Conservation (phyloP, 2,329 filamentous ascomycete species). For the Clonostachys chloroleuca region DNA sequence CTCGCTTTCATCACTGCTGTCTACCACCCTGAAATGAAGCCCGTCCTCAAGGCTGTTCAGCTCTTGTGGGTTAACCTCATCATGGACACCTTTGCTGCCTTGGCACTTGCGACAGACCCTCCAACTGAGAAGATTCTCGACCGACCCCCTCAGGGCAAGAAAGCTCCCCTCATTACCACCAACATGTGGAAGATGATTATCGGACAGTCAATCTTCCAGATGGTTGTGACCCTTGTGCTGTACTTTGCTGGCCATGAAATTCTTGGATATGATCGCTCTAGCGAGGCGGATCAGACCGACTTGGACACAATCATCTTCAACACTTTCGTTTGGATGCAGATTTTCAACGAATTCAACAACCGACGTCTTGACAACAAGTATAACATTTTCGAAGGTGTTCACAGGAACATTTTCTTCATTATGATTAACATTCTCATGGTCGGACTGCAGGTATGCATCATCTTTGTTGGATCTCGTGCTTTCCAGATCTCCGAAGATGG, state of each 20-base stretch:
- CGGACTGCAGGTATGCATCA: slow-evolving; percentile 50
- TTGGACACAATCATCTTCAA: slow-evolving; percentile 61
- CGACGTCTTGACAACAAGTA: slow-evolving; percentile 58
- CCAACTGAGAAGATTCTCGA: slow-evolving; percentile 39
- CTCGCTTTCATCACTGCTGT: slow-evolving; percentile 54
- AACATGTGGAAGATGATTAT: slow-evolving; percentile 61
- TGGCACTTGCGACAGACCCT: slow-evolving; percentile 38
- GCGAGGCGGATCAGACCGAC: slow-evolving; percentile 16
- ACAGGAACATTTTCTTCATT: slow-evolving; percentile 54
- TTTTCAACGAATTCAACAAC: slow-evolving; percentile 64
- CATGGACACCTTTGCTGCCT: slow-evolving; percentile 54
- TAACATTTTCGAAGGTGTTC: slow-evolving; percentile 55
- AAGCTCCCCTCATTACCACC: slow-evolving; percentile 63
- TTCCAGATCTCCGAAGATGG: slow-evolving; percentile 38
- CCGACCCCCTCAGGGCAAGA: slow-evolving; percentile 47
- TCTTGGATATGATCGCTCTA: slow-evolving; percentile 38
- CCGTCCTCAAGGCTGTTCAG: slow-evolving; percentile 52
- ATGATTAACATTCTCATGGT: slow-evolving; percentile 53
- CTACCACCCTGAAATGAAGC: slow-evolving; percentile 27
- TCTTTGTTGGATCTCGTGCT: slow-evolving; percentile 51
- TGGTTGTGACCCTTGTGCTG: slow-evolving; percentile 43
- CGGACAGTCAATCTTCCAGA: slow-evolving; percentile 50
- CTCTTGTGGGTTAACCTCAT: slow-evolving; percentile 59
- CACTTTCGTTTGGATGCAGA: slow-evolving; percentile 66
- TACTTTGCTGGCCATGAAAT: slow-evolving; percentile 51